Conservation (phyloP, 495 filamentous ascomycete species). For the Hypoxylon fragiforme region DNA sequence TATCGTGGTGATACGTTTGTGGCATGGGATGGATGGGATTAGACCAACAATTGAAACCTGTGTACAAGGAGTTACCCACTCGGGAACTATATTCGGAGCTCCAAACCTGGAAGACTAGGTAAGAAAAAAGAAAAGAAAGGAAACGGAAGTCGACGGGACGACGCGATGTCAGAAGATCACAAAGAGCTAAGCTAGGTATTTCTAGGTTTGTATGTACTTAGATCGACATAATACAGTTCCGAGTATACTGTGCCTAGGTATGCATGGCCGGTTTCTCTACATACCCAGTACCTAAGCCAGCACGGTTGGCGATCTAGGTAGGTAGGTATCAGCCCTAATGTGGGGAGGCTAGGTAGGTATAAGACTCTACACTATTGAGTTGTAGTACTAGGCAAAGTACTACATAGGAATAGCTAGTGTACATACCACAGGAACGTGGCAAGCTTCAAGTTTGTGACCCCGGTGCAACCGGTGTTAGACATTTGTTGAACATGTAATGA, state of each 20-base stretch:
- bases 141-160: slow-evolving; percentile 23
- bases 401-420: slow-evolving; percentile 1
- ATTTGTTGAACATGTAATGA: no score
- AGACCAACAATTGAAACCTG: no score
- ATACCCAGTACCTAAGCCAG: no score
- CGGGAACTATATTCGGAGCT: slow-evolving; percentile 17
- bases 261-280: no score
- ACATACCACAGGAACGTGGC: slow-evolving; percentile 25
- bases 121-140: no score
- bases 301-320: slow-evolving; percentile 15
- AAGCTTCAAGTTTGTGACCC: slow-evolving; percentile 16
- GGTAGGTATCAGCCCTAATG: slow-evolving; percentile 31
- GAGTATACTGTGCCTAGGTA: no score
- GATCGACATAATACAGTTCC: no score
- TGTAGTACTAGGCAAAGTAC: background rate
- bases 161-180: slow-evolving; percentile 16
- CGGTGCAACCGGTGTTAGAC: slow-evolving; percentile 4
- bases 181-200: slow-evolving; percentile 13
- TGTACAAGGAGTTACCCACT: slow-evolving; percentile 23
- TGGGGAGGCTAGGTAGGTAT: slow-evolving; percentile 23
- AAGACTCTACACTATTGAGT: background rate
- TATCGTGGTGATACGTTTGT: slow-evolving; percentile 33
- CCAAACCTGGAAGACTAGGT: no score
- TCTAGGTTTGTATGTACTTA: no score
- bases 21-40: slow-evolving; percentile 24